Percentiles rank a stretch among this genome's conserved stretches.
These are phyloP conservation scores for Capniomyces stellatus DNA, from an alignment of 371 early-diverging fungal genomes.

Conservation along the genomic window DNA sequence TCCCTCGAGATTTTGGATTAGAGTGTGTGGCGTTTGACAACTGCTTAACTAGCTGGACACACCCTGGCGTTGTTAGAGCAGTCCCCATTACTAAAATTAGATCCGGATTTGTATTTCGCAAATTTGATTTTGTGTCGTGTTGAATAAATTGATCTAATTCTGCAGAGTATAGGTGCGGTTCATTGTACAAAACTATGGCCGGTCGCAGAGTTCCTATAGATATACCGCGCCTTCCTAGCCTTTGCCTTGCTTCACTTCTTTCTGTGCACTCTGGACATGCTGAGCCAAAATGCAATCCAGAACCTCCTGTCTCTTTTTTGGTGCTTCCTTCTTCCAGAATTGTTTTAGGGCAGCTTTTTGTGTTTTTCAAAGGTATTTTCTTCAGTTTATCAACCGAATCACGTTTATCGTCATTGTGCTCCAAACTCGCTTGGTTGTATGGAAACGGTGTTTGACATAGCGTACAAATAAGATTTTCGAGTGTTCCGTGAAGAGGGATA, in stretches of 20 bases:
- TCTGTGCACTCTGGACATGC: conserved; percentile 58
- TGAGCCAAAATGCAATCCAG: conserved; percentile 35
- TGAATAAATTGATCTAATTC: conserved; percentile 42
- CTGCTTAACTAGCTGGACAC: conserved; percentile 74
- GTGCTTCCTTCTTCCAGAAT: too few relatives aligned
- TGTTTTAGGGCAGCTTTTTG: too few relatives aligned
- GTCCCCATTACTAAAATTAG: conserved; percentile 96
- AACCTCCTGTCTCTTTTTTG: too few relatives aligned
- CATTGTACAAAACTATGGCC: conserved; percentile 93
- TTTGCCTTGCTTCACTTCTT: conserved; percentile 32
- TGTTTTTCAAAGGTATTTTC: too few relatives aligned
- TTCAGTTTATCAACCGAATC: neutral
- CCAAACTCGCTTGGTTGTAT: neutral
- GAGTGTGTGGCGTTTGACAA: conserved; percentile 39
- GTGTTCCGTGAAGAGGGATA: neutral
- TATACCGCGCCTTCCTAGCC: conserved; percentile 50
- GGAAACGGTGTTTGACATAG: neutral
- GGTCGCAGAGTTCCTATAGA: conserved; percentile 80
- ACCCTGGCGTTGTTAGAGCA: conserved; percentile 84
- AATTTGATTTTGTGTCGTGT: conserved; percentile 10
- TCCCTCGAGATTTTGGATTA: neutral
- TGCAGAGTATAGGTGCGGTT: conserved; percentile 80
- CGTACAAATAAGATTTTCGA: neutral
- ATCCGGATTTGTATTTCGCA: conserved; percentile 33
- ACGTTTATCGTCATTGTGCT: neutral